Evolutionary conservation across 2,329 filamentous ascomycete genomes (phyloP).

Genomic region (Venturia oleaginea): DNA sequence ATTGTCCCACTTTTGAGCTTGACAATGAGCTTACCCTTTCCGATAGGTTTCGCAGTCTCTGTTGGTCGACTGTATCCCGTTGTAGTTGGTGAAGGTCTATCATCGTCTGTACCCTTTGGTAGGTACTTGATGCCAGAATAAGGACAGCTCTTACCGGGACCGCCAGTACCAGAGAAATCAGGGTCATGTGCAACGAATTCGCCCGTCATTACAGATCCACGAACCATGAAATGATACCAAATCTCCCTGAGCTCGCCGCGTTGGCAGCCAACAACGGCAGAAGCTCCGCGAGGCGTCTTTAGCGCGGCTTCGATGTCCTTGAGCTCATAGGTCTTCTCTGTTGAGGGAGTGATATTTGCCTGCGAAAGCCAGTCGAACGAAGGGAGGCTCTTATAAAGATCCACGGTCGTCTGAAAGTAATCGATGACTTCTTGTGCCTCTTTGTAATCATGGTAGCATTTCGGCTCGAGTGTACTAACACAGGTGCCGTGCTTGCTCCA

Average conservation of each 20-base stretch:
- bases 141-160: constrained; percentile 50
- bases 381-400: constrained; percentile 18
- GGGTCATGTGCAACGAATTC: constrained; percentile 49
- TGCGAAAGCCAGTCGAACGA: constrained; percentile 16
- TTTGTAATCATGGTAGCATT: constrained; percentile 19
- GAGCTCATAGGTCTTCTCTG: constrained; percentile 48
- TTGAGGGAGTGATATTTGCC: constrained; percentile 41
- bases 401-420: constrained; percentile 19
- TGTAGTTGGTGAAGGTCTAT: constrained; percentile 25
- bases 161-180: constrained; percentile 26
- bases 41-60: constrained; percentile 35
- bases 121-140: constrained; percentile 54
- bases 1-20: constrained; percentile 34
- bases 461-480: constrained; percentile 19
- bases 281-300: constrained; percentile 35
- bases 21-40: constrained; percentile 52
- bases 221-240: constrained; percentile 57
- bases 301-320: constrained; percentile 52
- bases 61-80: constrained; percentile 22
- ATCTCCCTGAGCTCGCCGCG: constrained; percentile 42
- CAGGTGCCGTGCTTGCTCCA: constrained; percentile 23
- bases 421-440: constrained; percentile 20
- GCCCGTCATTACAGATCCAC: constrained; percentile 50
- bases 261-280: constrained; percentile 50
- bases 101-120: constrained; percentile 39